A percentile compares a stretch with the other conserved stretches of the same genome.
Evolutionary conservation across 2,329 filamentous ascomycete genomes (phyloP).

Genomic region (Akanthomyces dipterigenus): DNA sequence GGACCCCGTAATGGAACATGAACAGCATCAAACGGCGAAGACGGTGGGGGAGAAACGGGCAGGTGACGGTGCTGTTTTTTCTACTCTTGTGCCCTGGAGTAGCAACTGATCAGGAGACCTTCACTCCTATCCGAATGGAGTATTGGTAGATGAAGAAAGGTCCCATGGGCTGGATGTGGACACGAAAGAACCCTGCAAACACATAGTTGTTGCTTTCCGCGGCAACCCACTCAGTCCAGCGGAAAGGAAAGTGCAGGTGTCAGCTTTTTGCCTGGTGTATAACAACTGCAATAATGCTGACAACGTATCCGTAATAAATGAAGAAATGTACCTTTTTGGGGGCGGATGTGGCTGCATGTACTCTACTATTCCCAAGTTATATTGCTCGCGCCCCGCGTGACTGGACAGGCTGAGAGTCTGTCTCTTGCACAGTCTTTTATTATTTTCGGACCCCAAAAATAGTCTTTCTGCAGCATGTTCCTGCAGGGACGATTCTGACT

Average conservation of each 20-base stretch:
- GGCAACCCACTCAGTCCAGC: neutral
- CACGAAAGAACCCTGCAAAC: neutral
- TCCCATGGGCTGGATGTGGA: neutral
- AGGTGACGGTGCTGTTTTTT: neutral
- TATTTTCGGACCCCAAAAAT: no score
- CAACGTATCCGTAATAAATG: neutral
- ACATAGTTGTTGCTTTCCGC: neutral
- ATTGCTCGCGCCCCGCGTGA: no score
- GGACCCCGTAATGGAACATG: neutral
- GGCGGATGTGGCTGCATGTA: neutral
- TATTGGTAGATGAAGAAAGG: neutral
- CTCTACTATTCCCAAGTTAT: no score
- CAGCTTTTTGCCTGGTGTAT: no score
- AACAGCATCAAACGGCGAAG: neutral
- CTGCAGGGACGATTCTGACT: no score
- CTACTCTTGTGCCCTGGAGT: neutral
- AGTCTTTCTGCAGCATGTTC: no score
- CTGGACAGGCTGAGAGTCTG: no score
- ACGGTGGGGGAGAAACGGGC: neutral
- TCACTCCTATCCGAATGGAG: neutral
- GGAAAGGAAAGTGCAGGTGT: neutral
- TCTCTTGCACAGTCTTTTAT: no score
- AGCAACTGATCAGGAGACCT: neutral
- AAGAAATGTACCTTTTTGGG: neutral
- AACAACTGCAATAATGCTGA: no score